A percentile compares a stretch with the other conserved stretches of the same genome.
These are phyloP conservation scores for Tuber brumale DNA, from an alignment of 495 filamentous ascomycete genomes.

Conservation along the genomic window DNA sequence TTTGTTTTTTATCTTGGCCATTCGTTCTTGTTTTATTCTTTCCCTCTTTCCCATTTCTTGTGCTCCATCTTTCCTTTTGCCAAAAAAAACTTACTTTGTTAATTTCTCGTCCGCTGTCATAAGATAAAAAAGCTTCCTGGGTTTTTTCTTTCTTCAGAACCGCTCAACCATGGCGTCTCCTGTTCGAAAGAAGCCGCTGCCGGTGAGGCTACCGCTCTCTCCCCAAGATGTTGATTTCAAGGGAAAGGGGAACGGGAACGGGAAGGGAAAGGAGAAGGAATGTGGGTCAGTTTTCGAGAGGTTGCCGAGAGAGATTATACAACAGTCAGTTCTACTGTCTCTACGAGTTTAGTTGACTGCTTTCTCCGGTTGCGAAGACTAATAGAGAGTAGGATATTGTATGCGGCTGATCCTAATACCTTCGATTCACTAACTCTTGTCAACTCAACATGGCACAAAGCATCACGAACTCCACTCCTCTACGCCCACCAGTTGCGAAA, in stretches of 20 bases:
- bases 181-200: conserved; percentile 32
- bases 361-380: background rate
- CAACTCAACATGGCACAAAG: conserved; percentile 67
- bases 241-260: conserved; percentile 39
- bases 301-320: conserved; percentile 46
- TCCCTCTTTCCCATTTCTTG: background rate
- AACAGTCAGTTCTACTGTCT: conserved; percentile 41
- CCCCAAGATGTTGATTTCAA: conserved; percentile 3
- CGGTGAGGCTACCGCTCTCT: background rate
- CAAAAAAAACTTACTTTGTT: background rate
- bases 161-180: conserved; percentile 25
- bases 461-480: conserved; percentile 63
- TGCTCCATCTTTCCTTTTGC: background rate
- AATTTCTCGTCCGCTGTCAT: background rate
- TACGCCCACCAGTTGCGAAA: conserved; percentile 69
- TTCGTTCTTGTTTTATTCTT: background rate
- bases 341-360: background rate
- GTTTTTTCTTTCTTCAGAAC: background rate
- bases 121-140: background rate
- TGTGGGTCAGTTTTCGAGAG: conserved; percentile 38
- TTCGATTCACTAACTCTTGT: conserved; percentile 80
- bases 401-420: conserved; percentile 63
- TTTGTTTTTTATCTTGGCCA: background rate
- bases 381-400: conserved; percentile 58
- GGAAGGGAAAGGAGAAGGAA: conserved; percentile 30